Evolutionary conservation across 73 alveolate species (phyloP).

Genomic region (Paramecium pentaurelia): DNA sequence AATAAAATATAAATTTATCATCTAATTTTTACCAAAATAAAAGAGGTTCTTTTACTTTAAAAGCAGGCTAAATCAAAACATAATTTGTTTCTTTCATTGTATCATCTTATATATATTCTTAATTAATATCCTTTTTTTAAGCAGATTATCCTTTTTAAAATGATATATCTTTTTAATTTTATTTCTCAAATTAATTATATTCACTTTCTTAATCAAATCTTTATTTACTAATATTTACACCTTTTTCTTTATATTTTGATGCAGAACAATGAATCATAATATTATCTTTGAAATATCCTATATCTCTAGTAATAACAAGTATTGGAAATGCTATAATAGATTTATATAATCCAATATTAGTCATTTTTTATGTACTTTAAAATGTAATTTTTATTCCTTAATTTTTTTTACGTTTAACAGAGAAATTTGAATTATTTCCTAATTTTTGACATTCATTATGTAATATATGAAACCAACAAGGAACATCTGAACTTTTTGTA

Average conservation of each 20-base stretch:
- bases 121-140: background rate
- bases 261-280: constrained; percentile 11
- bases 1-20: constrained; percentile 30
- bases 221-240: background rate
- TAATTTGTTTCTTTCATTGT: background rate
- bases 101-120: background rate
- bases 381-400: background rate
- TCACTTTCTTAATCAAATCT: background rate
- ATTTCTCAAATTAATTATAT: background rate
- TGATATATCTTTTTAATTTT: background rate
- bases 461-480: background rate
- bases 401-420: background rate
- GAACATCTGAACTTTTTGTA: background rate
- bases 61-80: background rate
- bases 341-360: background rate
- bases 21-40: constrained; percentile 21
- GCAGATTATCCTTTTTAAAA: background rate
- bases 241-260: background rate
- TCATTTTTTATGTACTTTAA: background rate
- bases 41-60: background rate
- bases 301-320: constrained; percentile 10
- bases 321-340: background rate
- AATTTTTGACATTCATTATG: background rate
- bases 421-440: background rate
- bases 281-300: background rate